A percentile compares a stretch with the other conserved stretches of the same genome.
Evolutionary conservation across 768 basidiomycete genomes (phyloP).

Genomic region (Kwoniella sp.): DNA sequence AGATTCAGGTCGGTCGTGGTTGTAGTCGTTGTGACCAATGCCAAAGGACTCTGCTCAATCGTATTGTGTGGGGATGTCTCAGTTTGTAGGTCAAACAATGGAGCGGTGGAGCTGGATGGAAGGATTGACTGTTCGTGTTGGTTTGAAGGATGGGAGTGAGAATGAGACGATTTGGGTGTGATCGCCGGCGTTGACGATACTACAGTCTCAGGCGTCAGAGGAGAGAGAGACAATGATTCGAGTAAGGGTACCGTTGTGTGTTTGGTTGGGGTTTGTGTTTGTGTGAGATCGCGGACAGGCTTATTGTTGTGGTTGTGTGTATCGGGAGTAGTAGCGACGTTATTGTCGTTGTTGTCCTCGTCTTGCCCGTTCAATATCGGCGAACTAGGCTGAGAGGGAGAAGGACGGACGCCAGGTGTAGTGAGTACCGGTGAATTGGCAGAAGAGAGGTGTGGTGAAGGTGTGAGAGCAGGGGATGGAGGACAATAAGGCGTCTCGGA

Average conservation of each 20-base stretch:
- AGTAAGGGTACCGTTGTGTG: constrained; percentile 3
- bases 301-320: not conserved
- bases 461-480: constrained; percentile 23
- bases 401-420: constrained; percentile 11
- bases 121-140: not conserved
- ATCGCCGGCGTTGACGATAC: not conserved
- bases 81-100: constrained; percentile 7
- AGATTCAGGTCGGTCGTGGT: constrained; percentile 5
- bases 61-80: not conserved
- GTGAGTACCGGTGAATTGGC: constrained; percentile 20
- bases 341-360: not conserved
- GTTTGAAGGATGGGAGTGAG: constrained; percentile 3
- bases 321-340: not conserved
- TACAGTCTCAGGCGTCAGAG: constrained; percentile 11
- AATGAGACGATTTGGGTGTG: not conserved
- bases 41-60: not conserved
- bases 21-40: constrained; percentile 11
- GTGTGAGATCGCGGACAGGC: not conserved
- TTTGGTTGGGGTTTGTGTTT: not conserved
- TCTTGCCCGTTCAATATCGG: not conserved
- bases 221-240: not conserved
- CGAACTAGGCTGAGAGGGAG: not conserved
- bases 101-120: constrained; percentile 19
- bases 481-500: constrained; percentile 20
- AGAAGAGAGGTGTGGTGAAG: constrained; percentile 19